These are phyloP conservation scores for Datura wrightii DNA, from an alignment of 257 asterid species.

Conservation along the genomic window DNA sequence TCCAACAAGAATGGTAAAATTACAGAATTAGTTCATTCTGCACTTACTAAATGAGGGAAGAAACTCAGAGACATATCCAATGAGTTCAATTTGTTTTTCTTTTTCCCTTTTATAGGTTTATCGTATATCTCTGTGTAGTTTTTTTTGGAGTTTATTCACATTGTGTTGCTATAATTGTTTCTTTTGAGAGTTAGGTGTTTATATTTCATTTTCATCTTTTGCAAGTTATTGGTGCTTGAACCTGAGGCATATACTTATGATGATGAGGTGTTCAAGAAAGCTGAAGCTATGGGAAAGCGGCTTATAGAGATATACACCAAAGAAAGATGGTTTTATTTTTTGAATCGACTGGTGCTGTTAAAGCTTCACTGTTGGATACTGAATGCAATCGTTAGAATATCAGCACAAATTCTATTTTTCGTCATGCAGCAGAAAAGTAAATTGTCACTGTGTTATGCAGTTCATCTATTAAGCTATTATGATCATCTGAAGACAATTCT, in stretches of 20 bases:
- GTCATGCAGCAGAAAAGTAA: background rate
- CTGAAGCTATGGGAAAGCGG: slow-evolving; percentile 70
- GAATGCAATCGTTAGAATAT: background rate
- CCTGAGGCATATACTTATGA: slow-evolving; percentile 86
- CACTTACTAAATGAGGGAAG: background rate
- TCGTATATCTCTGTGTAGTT: too few relatives aligned
- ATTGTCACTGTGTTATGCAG: background rate
- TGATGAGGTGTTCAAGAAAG: slow-evolving; percentile 83
- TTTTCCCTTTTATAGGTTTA: too few relatives aligned
- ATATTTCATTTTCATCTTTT: background rate
- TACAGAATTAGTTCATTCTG: background rate
- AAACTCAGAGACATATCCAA: background rate
- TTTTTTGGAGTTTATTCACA: background rate
- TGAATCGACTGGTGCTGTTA: slow-evolving; percentile 80
- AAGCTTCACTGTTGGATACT: slow-evolving; percentile 66
- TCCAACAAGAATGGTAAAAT: background rate
- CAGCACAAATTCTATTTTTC: background rate
- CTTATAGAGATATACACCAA: slow-evolving; percentile 72
- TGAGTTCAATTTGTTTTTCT: background rate
- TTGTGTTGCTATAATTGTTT: background rate
- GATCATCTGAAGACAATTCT: background rate
- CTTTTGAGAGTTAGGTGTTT: background rate
- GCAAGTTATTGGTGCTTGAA: slow-evolving; percentile 70
- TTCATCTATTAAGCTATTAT: background rate
- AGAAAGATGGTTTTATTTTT: slow-evolving; percentile 42